phyloP scores from a whole-genome alignment of 1,284 basidiomycete species.

The Cystobasidium sp. region DNA sequence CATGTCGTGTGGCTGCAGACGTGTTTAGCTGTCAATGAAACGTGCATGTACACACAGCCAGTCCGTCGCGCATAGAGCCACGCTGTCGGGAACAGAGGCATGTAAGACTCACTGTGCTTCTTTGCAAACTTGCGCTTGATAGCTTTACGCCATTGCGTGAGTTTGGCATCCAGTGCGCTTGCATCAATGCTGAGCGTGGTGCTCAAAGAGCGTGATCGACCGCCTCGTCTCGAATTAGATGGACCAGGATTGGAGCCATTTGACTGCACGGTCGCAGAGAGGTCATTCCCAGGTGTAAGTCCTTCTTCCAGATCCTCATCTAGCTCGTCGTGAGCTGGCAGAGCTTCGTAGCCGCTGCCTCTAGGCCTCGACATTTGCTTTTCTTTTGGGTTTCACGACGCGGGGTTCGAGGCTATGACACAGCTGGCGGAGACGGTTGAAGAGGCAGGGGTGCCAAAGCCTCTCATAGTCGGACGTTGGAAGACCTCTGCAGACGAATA shows the following conservation, averaged over 20 bases:
- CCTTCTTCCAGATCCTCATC: conserved; percentile 24
- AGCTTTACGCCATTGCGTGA: conserved; percentile 29
- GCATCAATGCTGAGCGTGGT: conserved; percentile 21
- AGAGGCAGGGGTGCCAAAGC: too few species aligned
- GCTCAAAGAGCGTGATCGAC: conserved; percentile 10
- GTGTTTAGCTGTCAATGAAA: not conserved
- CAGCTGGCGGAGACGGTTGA: not conserved
- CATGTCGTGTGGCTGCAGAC: conserved; percentile 50
- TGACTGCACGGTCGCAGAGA: not conserved
- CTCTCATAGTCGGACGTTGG: too few species aligned
- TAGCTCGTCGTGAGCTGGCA: conserved; percentile 37
- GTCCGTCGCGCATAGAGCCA: not conserved
- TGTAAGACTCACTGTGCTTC: not conserved
- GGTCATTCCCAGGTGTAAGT: not conserved
- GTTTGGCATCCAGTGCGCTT: conserved; percentile 34
- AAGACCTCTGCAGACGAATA: too few species aligned
- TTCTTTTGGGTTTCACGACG: not conserved
- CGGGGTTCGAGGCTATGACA: not conserved
- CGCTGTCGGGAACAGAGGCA: not conserved
- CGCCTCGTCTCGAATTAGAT: not conserved
- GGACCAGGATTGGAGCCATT: not conserved
- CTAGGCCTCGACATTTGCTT: conserved; percentile 9
- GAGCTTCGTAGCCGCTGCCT: conserved; percentile 34
- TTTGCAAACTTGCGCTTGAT: conserved; percentile 37
- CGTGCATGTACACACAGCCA: not conserved